A percentile compares a stretch with the other conserved stretches of the same genome.
These are phyloP conservation scores for Linnemannia zychae DNA, from an alignment of 192 early-diverging fungal species.

Conservation along the genomic window DNA sequence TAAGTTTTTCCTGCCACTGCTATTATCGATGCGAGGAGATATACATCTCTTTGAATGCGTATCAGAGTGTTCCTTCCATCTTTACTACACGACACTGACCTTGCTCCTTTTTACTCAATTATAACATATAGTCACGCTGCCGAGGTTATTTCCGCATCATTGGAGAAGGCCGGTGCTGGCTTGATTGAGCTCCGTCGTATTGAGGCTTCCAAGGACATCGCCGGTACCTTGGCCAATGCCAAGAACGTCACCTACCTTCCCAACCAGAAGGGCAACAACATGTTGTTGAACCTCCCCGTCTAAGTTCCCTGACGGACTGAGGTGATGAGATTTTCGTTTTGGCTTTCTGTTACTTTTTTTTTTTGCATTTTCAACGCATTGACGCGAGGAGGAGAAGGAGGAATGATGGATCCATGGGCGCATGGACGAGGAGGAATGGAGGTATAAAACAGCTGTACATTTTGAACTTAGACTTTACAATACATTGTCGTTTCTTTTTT, in stretches of 20 bases:
- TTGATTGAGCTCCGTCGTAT: slow-evolving; percentile 96
- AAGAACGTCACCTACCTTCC: slow-evolving; percentile 96
- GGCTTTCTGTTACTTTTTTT: not conserved
- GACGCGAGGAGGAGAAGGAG: not conserved
- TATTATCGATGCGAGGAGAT: too few relatives aligned
- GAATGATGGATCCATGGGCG: not conserved
- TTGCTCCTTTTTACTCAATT: not conserved
- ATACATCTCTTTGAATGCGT: not conserved
- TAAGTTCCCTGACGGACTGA: slow-evolving; percentile 8
- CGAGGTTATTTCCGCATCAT: slow-evolving; percentile 88
- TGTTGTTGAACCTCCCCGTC: slow-evolving; percentile 55
- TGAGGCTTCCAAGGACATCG: slow-evolving; percentile 98
- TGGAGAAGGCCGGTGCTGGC: slow-evolving; percentile 93
- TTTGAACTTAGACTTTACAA: slow-evolving; percentile 10
- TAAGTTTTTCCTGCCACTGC: slow-evolving; percentile 29
- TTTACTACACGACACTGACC: not conserved
- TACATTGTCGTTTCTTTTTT: not conserved
- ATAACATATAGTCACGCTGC: slow-evolving; percentile 72
- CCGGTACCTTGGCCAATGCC: slow-evolving; percentile 83
- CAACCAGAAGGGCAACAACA: slow-evolving; percentile 59
- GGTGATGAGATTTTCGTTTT: not conserved
- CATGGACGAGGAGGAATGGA: not conserved
- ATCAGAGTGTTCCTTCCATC: not conserved
- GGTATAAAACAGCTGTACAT: slow-evolving; percentile 3
- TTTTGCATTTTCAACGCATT: slow-evolving; percentile 8